A percentile compares a stretch with the other conserved stretches of the same genome.
Conservation (phyloP, 108 stramenopile genomes). For the Chaetoceros muelleri region DNA sequence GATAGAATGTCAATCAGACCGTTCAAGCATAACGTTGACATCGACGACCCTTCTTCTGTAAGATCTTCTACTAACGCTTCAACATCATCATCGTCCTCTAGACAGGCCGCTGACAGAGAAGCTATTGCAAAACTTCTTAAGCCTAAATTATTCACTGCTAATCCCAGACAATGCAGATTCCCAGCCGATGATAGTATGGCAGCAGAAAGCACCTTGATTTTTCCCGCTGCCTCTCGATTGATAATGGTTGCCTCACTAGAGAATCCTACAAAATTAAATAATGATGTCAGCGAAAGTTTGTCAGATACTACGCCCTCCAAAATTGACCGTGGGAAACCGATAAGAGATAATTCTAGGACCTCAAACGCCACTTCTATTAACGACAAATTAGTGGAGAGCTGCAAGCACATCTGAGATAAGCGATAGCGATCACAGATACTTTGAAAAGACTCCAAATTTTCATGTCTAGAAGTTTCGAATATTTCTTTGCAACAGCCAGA, state of each 20-base stretch:
- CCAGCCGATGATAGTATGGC: constrained; percentile 40
- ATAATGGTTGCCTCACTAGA: constrained; percentile 1
- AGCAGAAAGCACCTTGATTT: constrained; percentile 37
- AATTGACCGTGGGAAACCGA: constrained; percentile 29
- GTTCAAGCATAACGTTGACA: constrained; percentile 36
- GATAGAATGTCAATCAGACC: constrained; percentile 48
- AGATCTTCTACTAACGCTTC: too few species aligned
- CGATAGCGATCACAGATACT: constrained; percentile 30
- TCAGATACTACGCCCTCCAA: too few species aligned
- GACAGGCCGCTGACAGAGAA: constrained; percentile 54
- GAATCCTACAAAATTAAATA: too few species aligned
- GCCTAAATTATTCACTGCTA: constrained; percentile 41
- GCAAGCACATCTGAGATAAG: constrained; percentile 45
- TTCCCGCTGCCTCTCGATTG: constrained; percentile 11
- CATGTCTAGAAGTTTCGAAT: constrained; percentile 15
- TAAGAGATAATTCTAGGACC: constrained; percentile 33
- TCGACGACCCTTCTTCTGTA: too few species aligned
- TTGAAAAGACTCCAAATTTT: constrained; percentile 27
- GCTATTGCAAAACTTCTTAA: constrained; percentile 49
- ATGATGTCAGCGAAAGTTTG: too few species aligned
- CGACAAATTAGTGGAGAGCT: constrained; percentile 43
- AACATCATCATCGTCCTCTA: constrained; percentile 47
- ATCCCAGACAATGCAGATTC: constrained; percentile 34
- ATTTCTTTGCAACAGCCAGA: constrained; percentile 27
- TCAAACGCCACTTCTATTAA: constrained; percentile 43